Evolutionary conservation across 2,329 filamentous ascomycete genomes (phyloP).

Genomic region (Cladophialophora bantiana): DNA sequence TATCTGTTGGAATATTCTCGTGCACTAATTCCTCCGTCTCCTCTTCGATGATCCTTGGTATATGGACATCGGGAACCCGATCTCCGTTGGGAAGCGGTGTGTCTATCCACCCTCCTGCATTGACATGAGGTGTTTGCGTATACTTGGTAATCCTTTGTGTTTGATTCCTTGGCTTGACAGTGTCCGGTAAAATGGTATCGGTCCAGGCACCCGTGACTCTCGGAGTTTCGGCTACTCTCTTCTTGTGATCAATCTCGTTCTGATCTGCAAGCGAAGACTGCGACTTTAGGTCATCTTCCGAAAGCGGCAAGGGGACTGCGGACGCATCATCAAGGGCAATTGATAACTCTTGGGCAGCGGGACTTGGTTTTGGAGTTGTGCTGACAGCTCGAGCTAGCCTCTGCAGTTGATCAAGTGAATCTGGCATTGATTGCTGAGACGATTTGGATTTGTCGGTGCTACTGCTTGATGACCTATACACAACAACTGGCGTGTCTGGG

Average conservation of each 20-base stretch:
- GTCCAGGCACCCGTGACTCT: constrained; percentile 56
- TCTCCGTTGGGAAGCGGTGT: constrained; percentile 35
- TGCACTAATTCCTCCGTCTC: constrained; percentile 39
- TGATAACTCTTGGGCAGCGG: constrained; percentile 22
- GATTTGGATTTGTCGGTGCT: constrained; percentile 27
- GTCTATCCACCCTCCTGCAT: constrained; percentile 40
- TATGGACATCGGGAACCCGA: constrained; percentile 12
- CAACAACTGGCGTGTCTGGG: constrained; percentile 49
- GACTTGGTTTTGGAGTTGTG: constrained; percentile 35
- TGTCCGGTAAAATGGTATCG: constrained; percentile 55
- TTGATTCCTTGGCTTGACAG: constrained; percentile 36
- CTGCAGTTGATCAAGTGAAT: constrained; percentile 48
- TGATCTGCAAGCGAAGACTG: constrained; percentile 7
- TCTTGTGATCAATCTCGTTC: neutral
- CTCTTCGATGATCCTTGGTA: constrained; percentile 38
- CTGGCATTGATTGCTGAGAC: constrained; percentile 29
- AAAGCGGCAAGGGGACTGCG: constrained; percentile 3
- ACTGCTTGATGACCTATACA: constrained; percentile 44
- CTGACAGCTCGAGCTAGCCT: constrained; percentile 47
- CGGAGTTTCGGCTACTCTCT: constrained; percentile 45
- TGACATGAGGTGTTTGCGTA: constrained; percentile 41
- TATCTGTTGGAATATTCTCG: constrained; percentile 13
- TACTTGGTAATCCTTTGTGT: constrained; percentile 26
- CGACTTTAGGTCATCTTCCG: constrained; percentile 8
- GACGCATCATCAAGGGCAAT: constrained; percentile 19